Conservation (phyloP, 805 yeast species). For the Spathaspora passalidarum region DNA sequence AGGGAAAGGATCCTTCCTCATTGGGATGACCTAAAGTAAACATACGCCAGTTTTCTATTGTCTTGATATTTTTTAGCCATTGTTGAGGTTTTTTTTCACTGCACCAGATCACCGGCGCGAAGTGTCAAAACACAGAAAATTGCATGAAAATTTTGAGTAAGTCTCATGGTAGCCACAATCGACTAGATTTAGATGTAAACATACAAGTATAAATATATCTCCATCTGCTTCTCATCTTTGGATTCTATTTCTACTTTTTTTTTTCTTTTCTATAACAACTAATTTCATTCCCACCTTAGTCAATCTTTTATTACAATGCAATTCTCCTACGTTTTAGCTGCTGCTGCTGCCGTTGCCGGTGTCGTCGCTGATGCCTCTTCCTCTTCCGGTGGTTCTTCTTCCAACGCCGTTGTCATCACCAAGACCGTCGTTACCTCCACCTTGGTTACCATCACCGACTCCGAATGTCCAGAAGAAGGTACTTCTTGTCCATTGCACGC, state of each 20-base stretch:
- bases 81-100: background rate
- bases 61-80: background rate
- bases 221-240: background rate
- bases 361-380: conserved; percentile 25
- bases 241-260: background rate
- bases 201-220: conserved; percentile 5
- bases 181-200: conserved; percentile 3
- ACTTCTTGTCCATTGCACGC: conserved; percentile 41
- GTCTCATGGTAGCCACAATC: background rate
- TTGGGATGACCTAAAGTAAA: background rate
- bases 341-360: conserved; percentile 33
- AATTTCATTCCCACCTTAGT: conserved; percentile 28
- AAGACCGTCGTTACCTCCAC: conserved; percentile 30
- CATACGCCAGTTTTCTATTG: background rate
- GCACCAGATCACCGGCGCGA: background rate
- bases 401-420: conserved; percentile 31
- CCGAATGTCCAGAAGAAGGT: conserved; percentile 37
- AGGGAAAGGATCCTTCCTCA: background rate
- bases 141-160: background rate
- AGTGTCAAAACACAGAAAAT: background rate
- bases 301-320: conserved; percentile 41
- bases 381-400: conserved; percentile 27
- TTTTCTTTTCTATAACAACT: background rate
- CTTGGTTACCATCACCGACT: conserved; percentile 46
- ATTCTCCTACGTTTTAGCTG: conserved; percentile 38